Base-by-base conservation (phyloP, 1,284 basidiomycete genomes). In the Ganoderma lucidum region DNA sequence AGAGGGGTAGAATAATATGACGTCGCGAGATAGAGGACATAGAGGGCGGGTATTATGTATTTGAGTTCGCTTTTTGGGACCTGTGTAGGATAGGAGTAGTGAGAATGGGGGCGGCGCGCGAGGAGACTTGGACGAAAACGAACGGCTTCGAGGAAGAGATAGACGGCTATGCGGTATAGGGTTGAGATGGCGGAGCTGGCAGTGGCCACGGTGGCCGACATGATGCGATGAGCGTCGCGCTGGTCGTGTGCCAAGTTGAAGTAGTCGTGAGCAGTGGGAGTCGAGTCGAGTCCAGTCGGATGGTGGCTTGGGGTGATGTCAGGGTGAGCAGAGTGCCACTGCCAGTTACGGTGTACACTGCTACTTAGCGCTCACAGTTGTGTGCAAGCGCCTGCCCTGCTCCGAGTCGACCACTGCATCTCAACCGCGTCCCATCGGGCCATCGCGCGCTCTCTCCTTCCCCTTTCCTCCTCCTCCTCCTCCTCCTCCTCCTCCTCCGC, bases 61-160 rank as follows among this genome's bases (percentile, higher is more conserved):
- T 71, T 70, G 60, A 65, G 66, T 39, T 63, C 48, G 12, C 65
- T 51, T 64, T 69, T 56, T 44, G 71, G 68, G 9, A 68, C 63
- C 71, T 70, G 61, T 35, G 23, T 53, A 23, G 30, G 48, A 56
- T 32, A 61, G 39, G 37, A 35, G 55, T 1, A 35, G 6, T 61
- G 19, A 63, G 66, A 28, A 35, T 23, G 44, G 30, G 53, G 62
- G 60, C 9, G 37, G 45, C 14, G 58, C 12, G 45, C 6, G 35
- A 32, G 55, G n/a, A 37, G 39, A 41, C 6, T 41, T 5, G 12
- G 12, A 28, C 19, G 39, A 42, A 41, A 17, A 72, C 75, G 59
- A 23, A 77, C 76, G 58, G 76, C 75, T 74, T 74, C 55, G 67
- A 77, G 73, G 66, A 77, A 77, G 63, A 75, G 60, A 63, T 75